Evolutionary conservation across 2,329 filamentous ascomycete species (phyloP).

Genomic region (Diaporthe sp.): DNA sequence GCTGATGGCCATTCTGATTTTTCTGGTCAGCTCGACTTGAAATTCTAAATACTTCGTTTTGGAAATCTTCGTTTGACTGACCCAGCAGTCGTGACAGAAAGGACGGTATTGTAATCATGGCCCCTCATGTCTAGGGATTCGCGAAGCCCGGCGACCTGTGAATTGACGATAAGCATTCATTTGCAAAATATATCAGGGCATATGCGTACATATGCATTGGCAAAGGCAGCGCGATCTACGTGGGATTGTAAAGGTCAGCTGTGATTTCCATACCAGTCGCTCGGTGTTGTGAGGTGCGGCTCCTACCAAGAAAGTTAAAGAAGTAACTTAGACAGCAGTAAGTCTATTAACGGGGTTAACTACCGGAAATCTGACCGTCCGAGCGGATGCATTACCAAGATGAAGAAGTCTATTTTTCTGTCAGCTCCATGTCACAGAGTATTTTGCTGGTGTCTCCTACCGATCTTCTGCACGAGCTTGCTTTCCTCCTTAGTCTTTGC

Average conservation of each 20-base stretch:
- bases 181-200: background rate
- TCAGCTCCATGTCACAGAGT: background rate
- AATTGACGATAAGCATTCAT: background rate
- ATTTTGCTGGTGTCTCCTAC: background rate
- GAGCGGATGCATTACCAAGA: background rate
- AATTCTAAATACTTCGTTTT: background rate
- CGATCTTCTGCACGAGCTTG: background rate
- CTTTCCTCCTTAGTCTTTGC: slow-evolving; percentile 9
- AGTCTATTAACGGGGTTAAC: slow-evolving; percentile 40
- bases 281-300: background rate
- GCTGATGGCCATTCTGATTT: slow-evolving; percentile 48
- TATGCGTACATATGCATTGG: slow-evolving; percentile 55
- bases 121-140: slow-evolving; percentile 54
- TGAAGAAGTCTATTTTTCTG: background rate
- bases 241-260: background rate
- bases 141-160: slow-evolving; percentile 49
- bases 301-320: slow-evolving; percentile 51
- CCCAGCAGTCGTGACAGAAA: slow-evolving; percentile 50
- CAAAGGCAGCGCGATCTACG: slow-evolving; percentile 56
- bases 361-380: background rate
- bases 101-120: slow-evolving; percentile 58
- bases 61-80: slow-evolving; percentile 41
- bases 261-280: background rate
- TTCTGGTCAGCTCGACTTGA: background rate
- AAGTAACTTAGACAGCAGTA: slow-evolving; percentile 54